phyloP scores from a whole-genome alignment of 2,329 filamentous ascomycete genomes.

The Pyrenophora teres region DNA sequence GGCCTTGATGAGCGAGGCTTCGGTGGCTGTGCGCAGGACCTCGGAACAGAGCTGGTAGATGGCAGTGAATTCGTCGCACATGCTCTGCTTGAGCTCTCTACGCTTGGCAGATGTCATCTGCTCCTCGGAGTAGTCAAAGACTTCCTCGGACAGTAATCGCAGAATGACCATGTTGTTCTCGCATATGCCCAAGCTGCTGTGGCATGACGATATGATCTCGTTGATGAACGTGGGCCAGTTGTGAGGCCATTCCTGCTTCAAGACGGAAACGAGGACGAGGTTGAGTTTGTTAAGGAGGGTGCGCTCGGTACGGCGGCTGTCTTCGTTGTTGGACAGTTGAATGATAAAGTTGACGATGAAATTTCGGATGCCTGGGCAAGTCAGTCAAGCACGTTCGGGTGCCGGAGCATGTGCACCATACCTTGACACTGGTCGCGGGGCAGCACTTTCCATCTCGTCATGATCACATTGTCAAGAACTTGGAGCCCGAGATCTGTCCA shows the following conservation, averaged over 20 bases:
- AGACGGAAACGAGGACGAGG: constrained; percentile 91
- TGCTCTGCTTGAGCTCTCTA: constrained; percentile 93
- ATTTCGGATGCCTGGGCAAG: constrained; percentile 82
- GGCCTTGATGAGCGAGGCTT: constrained; percentile 89
- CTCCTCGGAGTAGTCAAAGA: constrained; percentile 98
- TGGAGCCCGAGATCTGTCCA: constrained; percentile 83
- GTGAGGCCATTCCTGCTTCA: constrained; percentile 99
- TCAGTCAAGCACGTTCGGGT: constrained; percentile 17
- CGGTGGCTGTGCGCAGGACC: constrained; percentile 86
- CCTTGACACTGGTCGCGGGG: constrained; percentile 95
- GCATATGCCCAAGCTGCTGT: constrained; percentile 94
- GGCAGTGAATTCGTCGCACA: constrained; percentile 97
- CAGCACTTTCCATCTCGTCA: constrained; percentile 98
- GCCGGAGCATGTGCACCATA: constrained; percentile 47
- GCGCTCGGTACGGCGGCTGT: constrained; percentile 80
- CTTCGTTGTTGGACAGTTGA: constrained; percentile 86
- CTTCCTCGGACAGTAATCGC: constrained; percentile 91
- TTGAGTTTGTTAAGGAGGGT: constrained; percentile 98
- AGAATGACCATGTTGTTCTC: constrained; percentile 99
- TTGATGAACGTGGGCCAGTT: constrained; percentile 99
- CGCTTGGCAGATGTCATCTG: constrained; percentile 99
- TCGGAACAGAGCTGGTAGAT: constrained; percentile 98
- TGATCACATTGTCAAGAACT: constrained; percentile 96
- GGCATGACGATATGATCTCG: constrained; percentile 96
- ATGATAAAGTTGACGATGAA: constrained; percentile 99